Base-by-base conservation (phyloP, 495 filamentous ascomycete genomes). In the Aspergillus bertholletiae region DNA sequence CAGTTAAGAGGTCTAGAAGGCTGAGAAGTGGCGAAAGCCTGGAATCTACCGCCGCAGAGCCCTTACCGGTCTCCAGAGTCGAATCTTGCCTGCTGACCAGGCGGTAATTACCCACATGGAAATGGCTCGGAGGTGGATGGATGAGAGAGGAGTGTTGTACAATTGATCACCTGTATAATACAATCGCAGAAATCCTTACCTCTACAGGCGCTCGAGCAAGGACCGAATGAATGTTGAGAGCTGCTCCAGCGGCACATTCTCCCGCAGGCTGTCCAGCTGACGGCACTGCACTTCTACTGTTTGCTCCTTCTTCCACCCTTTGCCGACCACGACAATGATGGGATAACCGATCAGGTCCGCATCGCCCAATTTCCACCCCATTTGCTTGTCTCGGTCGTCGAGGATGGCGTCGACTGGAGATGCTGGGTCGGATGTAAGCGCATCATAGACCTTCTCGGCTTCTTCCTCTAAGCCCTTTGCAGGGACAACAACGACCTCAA, bases 311-410 rank as follows among this genome's bases (percentile, higher is more conserved):
- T 68, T 79, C 92, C 92, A 96, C 17, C 73, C 76, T 56, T 81
- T 86, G 3, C 93, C 93, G 32, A 96, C 72, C 15, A 95, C 74
- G 1, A 95, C 71, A 21, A 95, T 79, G 13, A 97, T 70, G 0
- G 93, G 93, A 67, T 92, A 96, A 12, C 93, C 93, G 55, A 96
- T 81, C 48, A 94, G 61, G 65, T 96, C 92, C 2, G 93, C 93
- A 70, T 97, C 93, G 2, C 78, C 83, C 51, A 97, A 72, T 64
- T 93, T 96, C 89, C 89, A 96, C 15, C 84, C 83, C 44, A 93
- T 70, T 7, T 80, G 70, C 59, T 79, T 82, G 30, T 77, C 61
- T 15, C 93, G 82, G 64, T 97, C 93, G 68, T 97, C 93, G 0
- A 95, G 65, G 2, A 94, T 71, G 18, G 80, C 79, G 55, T 95